Conservation (phyloP, 345 rosid genomes). For the Arabidopsis suecica region DNA sequence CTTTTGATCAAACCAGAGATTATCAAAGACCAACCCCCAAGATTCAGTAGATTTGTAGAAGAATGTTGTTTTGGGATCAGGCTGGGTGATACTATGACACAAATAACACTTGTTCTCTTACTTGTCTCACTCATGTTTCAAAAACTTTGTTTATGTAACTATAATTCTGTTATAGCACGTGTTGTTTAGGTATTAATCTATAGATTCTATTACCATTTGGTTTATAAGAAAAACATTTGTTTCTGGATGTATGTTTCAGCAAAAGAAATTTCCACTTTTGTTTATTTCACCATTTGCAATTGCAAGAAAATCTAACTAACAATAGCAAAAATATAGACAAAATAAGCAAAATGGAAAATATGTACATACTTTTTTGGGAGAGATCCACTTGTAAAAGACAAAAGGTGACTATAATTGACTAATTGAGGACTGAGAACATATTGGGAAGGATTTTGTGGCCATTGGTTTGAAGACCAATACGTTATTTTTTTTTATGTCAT, state of each 20-base stretch:
- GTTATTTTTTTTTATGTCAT: too few species aligned
- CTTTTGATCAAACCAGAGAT: constrained; percentile 15
- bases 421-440: too few species aligned
- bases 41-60: constrained; percentile 38
- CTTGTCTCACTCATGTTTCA: constrained; percentile 20
- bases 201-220: not conserved
- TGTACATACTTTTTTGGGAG: too few species aligned
- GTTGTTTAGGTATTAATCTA: constrained; percentile 25
- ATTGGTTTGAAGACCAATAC: too few species aligned
- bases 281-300: not conserved
- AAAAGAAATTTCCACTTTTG: not conserved
- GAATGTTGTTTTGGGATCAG: constrained; percentile 25
- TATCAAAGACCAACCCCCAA: constrained; percentile 29
- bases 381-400: too few species aligned
- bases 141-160: constrained; percentile 36
- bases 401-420: too few species aligned
- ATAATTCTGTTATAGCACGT: constrained; percentile 17
- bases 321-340: not conserved
- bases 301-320: not conserved
- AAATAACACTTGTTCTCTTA: constrained; percentile 14
- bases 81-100: constrained; percentile 23
- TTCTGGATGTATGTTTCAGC: not conserved
- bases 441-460: too few species aligned
- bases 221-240: too few species aligned
- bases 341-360: too few species aligned